Conservation (phyloP, 257 asterid genomes). For the Przewalskia tangutica region DNA sequence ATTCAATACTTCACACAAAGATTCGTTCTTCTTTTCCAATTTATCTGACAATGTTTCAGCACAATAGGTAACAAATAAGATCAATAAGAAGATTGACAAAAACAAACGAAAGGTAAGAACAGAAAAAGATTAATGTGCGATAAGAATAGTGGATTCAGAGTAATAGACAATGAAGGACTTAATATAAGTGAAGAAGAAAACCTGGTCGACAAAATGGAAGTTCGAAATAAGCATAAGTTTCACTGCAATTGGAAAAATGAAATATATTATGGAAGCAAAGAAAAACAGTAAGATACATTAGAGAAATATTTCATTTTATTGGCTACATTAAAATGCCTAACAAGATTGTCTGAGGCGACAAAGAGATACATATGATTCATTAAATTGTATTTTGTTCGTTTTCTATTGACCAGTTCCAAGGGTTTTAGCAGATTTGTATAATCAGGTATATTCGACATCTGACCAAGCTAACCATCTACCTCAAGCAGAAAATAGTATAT, state of each 20-base stretch:
- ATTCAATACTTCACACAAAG: slow-evolving; percentile 5
- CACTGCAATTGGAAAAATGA: slow-evolving; percentile 3
- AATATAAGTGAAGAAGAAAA: slow-evolving; percentile 4
- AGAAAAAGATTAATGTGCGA: neutral
- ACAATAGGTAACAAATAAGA: neutral
- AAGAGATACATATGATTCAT: neutral
- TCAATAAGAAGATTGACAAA: neutral
- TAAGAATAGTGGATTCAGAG: neutral
- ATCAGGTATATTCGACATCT: neutral
- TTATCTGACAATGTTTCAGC: slow-evolving; percentile 1
- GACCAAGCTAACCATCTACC: neutral
- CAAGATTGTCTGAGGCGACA: neutral
- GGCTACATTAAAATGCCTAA: neutral
- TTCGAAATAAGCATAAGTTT: slow-evolving; percentile 14
- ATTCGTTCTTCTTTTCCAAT: slow-evolving; percentile 9
- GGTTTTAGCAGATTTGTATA: neutral
- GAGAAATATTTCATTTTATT: neutral
- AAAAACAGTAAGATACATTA: neutral
- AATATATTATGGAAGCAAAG: neutral
- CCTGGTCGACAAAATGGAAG: slow-evolving; percentile 24
- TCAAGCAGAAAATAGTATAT: neutral
- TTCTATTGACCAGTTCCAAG: neutral
- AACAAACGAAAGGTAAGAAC: neutral
- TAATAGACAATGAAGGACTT: neutral
- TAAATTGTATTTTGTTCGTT: neutral